phyloP scores from a whole-genome alignment of 1,139 yeast species.

The Komagataea norvegica region DNA sequence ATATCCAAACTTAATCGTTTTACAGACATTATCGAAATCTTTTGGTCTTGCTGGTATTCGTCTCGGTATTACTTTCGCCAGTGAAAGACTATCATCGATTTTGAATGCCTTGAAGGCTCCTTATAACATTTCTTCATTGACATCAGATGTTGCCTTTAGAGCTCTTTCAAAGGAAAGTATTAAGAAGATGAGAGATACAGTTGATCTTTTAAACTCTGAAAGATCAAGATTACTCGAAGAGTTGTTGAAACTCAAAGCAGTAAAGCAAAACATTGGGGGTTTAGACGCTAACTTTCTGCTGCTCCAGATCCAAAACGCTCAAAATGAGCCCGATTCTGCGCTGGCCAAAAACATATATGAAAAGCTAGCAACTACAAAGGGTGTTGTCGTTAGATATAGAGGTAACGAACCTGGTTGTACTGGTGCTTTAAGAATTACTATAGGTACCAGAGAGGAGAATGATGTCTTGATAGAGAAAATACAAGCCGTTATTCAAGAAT shows the following conservation, averaged over 20 bases:
- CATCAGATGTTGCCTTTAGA: constrained; percentile 70
- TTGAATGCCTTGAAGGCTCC: constrained; percentile 94
- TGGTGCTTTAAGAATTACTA: constrained; percentile 81
- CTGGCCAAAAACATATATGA: constrained; percentile 64
- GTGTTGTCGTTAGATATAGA: constrained; percentile 84
- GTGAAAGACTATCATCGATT: constrained; percentile 53
- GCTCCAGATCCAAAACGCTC: constrained; percentile 58
- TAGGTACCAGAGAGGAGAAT: constrained; percentile 82
- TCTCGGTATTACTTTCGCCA: constrained; percentile 73
- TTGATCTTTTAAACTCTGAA: constrained; percentile 47
- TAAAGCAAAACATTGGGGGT: constrained; percentile 83
- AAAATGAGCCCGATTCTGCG: constrained; percentile 46
- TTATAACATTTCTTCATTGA: constrained; percentile 81
- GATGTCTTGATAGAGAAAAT: constrained; percentile 49
- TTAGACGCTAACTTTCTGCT: constrained; percentile 81
- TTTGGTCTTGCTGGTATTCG: constrained; percentile 96
- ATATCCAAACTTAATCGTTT: constrained; percentile 77
- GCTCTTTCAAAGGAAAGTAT: constrained; percentile 64
- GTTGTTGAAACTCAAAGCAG: constrained; percentile 49
- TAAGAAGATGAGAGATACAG: constrained; percentile 51
- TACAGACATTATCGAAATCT: constrained; percentile 90
- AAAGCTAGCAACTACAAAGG: constrained; percentile 62
- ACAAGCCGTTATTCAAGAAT: constrained; percentile 32
- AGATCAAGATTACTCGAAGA: constrained; percentile 49
- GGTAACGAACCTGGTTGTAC: constrained; percentile 85